Base-by-base conservation (phyloP, 495 filamentous ascomycete species). In the Pyrenula massariospora region DNA sequence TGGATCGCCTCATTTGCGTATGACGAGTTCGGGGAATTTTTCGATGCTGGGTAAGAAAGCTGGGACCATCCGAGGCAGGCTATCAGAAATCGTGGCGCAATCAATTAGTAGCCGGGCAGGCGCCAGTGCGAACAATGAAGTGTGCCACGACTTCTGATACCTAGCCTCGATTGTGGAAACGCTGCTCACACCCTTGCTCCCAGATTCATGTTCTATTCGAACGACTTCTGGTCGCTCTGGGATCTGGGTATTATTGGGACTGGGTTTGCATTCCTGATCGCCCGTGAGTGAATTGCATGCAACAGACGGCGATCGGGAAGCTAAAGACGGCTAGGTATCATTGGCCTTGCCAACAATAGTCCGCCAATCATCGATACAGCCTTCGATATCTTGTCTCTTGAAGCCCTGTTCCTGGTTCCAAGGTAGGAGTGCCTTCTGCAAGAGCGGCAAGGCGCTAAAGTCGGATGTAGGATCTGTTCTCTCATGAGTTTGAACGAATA, bases 181-280 rank as follows among this genome's bases (percentile, higher is more conserved):
- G 31, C 31, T 8, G 31, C 31, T 42, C 31, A 42, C 15, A 5
- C 8, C 5, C 31, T 42, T n/a, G n/a, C 31, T 42, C 15, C 8
- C 15, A 42, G 31, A 0, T 62, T 85, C 19, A 69, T 88, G 24
- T 91, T 96, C 66, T 96, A 95, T 63, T 82, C 85, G 19, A 81
- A 85, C 51, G 90, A 94, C 63, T 87, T 96, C 56, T 96, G 91
- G 91, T 92, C 85, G 60, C 65, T 88, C 22, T 96, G 91, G 77
- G 92, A 96, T 64, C 65, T 95, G 56, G 82, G 81, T 47, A 95
- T 96, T 60, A 92, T 96, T 24, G 70, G 79, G n/a, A 88, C 91
- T 22, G 91, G 90, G 2, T 63, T 84, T 42, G 76, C 79, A 12
- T 96, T 88, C 69, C 76, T 89, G 25, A 68, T 85, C 23, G 66